Evolutionary conservation across 352 stramenopile genomes (phyloP).

Genomic region (Pythium volutum): DNA sequence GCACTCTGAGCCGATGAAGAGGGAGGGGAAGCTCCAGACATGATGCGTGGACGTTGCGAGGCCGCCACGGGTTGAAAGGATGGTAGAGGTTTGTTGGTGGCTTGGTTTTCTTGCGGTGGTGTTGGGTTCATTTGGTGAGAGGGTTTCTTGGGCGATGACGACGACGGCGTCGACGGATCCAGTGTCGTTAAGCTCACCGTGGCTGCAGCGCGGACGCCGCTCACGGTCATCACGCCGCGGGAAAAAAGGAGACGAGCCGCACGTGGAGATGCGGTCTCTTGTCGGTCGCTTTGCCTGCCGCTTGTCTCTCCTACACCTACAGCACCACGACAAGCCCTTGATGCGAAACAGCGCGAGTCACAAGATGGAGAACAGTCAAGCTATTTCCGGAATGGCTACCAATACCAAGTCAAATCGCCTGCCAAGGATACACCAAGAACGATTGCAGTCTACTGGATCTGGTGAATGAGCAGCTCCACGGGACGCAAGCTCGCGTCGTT

Average conservation of each 20-base stretch:
- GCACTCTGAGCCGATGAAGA: constrained; percentile 6
- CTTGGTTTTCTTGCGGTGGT: constrained; percentile 18
- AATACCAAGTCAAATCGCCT: neutral
- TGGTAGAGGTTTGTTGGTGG: neutral
- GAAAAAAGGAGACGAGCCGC: neutral
- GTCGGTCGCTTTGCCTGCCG: too few species aligned
- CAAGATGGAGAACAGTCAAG: too few species aligned
- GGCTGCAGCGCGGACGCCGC: constrained; percentile 11
- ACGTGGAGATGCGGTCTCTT: neutral
- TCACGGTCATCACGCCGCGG: constrained; percentile 19
- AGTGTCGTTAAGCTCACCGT: constrained; percentile 14
- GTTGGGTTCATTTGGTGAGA: neutral
- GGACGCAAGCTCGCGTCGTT: constrained; percentile 53
- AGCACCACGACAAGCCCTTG: too few species aligned
- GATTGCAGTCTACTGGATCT: constrained; percentile 30
- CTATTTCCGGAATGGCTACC: too few species aligned
- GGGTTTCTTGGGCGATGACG: constrained; percentile 19
- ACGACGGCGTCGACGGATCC: neutral
- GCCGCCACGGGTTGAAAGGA: neutral
- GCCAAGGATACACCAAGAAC: constrained; percentile 3
- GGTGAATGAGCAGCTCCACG: constrained; percentile 46
- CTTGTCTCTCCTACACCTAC: neutral
- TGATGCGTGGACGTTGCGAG: neutral
- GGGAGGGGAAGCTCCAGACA: neutral
- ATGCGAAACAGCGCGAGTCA: too few species aligned